Conservation (phyloP, 2,329 filamentous ascomycete genomes). For the Verticillium albo-atrum region DNA sequence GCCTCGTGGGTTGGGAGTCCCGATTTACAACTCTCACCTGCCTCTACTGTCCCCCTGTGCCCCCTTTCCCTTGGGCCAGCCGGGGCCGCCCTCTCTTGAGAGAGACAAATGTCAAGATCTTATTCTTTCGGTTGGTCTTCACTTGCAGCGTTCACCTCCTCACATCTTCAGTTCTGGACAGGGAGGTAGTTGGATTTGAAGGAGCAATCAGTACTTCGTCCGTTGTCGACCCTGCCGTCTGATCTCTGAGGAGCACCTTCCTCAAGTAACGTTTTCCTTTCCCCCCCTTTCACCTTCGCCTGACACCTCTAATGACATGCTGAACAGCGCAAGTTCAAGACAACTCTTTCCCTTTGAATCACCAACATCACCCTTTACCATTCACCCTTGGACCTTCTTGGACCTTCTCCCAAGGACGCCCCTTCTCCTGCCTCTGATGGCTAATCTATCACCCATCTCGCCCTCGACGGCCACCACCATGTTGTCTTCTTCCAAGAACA, state of each 20-base stretch:
- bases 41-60: no score
- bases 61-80: neutral
- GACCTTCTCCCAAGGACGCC: neutral
- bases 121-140: neutral
- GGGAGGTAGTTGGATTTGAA: neutral
- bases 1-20: neutral
- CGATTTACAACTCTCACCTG: no score
- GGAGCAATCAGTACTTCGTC: neutral
- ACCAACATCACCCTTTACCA: neutral
- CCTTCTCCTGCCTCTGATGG: conserved; percentile 19
- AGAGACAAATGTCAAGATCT: neutral
- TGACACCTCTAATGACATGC: neutral
- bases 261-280: neutral
- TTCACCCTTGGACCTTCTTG: no score
- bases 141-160: neutral
- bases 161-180: neutral
- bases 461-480: neutral
- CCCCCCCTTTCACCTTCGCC: neutral
- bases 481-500: conserved; percentile 4
- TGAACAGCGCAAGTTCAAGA: neutral
- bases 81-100: no score
- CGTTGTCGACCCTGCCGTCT: neutral
- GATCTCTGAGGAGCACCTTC: neutral
- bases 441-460: conserved; percentile 19
- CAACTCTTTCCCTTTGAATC: neutral